These are phyloP conservation scores for Penicillium crustosum DNA, from an alignment of 2,329 filamentous ascomycete genomes.

Conservation along the genomic window DNA sequence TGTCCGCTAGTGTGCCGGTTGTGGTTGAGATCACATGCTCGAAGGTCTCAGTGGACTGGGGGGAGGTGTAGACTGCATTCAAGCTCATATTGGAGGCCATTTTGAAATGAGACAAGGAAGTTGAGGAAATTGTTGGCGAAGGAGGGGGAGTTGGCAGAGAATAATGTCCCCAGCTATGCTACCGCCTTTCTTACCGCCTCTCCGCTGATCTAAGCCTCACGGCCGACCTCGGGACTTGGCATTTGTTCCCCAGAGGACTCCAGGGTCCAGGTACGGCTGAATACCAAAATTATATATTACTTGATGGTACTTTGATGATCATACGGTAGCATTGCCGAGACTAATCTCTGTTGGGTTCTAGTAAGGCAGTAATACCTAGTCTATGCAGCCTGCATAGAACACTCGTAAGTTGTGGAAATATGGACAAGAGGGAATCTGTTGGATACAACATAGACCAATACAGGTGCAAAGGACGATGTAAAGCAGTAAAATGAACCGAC, in stretches of 20 bases:
- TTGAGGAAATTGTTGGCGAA: neutral
- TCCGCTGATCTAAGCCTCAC: neutral
- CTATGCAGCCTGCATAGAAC: neutral
- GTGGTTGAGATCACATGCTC: slow-evolving; percentile 30
- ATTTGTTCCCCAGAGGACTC: neutral
- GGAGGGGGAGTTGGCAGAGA: neutral
- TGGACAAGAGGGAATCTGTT: neutral
- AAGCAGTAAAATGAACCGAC: neutral
- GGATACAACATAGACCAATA: neutral
- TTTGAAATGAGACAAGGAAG: neutral
- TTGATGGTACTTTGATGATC: neutral
- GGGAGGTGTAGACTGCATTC: slow-evolving; percentile 32
- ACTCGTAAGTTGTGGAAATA: neutral
- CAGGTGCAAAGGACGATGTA: neutral
- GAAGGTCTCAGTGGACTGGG: slow-evolving; percentile 34
- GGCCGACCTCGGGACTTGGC: neutral
- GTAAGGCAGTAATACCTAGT: neutral
- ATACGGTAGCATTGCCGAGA: neutral
- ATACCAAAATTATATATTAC: neutral
- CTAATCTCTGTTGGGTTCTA: neutral
- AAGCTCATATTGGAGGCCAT: slow-evolving; percentile 15
- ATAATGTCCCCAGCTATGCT: neutral
- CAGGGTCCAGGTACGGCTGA: neutral
- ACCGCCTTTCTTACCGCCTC: slow-evolving; percentile 12
- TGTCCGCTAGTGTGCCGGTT: slow-evolving; percentile 37